phyloP scores from a whole-genome alignment of 441 rosid genomes.

The Brassica hybrid region DNA sequence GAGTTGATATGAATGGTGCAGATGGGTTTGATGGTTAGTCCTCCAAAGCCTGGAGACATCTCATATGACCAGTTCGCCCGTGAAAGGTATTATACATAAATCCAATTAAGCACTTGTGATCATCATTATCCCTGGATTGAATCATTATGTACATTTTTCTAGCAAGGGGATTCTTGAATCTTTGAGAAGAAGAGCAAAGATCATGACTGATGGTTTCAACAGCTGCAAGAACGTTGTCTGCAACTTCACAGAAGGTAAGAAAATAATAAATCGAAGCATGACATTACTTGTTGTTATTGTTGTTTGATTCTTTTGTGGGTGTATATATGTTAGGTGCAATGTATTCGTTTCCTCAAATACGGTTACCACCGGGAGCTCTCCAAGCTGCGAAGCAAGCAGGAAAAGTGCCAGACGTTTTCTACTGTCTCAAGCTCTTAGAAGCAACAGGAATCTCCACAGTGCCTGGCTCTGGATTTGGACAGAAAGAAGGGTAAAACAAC shows the following conservation, averaged over 20 bases:
- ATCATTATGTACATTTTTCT: conserved; percentile 12
- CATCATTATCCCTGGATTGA: neutral
- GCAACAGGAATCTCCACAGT: conserved; percentile 98
- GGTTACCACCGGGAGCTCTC: conserved; percentile 79
- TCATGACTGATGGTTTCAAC: conserved; percentile 99
- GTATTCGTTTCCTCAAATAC: conserved; percentile 98
- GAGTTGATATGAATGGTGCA: conserved; percentile 37
- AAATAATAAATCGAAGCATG: neutral
- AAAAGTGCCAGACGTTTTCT: conserved; percentile 94
- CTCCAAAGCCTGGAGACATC: conserved; percentile 91
- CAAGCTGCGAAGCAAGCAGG: conserved; percentile 91
- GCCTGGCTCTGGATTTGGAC: conserved; percentile 99
- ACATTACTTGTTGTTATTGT: neutral
- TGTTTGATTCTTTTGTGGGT: conserved; percentile 1
- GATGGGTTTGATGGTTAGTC: conserved; percentile 99
- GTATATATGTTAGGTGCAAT: conserved; percentile 72
- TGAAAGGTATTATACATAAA: conserved; percentile 65
- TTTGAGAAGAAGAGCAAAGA: conserved; percentile 83
- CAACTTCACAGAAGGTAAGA: conserved; percentile 93
- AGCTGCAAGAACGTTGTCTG: conserved; percentile 95
- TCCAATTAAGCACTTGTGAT: neutral
- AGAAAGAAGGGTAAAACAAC: conserved; percentile 84
- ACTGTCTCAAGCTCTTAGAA: conserved; percentile 95
- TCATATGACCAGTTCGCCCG: conserved; percentile 80
- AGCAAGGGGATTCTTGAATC: conserved; percentile 95